A percentile compares a stretch with the other conserved stretches of the same genome.
Conservation (phyloP, 768 basidiomycete species). For the Gautieria morchelliformis region DNA sequence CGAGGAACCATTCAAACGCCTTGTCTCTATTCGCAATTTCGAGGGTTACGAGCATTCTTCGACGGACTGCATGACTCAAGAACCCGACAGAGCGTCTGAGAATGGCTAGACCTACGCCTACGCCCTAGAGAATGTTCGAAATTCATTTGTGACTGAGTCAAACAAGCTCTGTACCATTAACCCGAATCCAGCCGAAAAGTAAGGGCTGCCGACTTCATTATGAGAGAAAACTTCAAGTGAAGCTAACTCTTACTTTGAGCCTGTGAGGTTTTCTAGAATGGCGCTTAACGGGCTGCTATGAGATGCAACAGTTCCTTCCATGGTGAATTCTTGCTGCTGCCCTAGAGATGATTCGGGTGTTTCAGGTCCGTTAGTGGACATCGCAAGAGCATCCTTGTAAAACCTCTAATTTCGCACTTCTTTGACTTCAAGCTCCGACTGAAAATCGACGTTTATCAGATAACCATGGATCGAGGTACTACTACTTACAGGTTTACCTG, state of each 20-base stretch:
- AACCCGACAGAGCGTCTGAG: conserved; percentile 63
- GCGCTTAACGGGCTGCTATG: background rate
- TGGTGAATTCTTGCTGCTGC: background rate
- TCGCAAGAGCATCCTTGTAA: background rate
- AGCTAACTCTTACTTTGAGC: background rate
- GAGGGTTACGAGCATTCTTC: conserved; percentile 87
- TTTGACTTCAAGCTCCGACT: background rate
- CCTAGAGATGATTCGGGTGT: background rate
- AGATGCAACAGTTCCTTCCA: background rate
- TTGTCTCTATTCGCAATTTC: conserved; percentile 96
- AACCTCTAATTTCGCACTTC: background rate
- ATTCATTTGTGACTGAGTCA: background rate
- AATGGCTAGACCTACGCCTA: conserved; percentile 74
- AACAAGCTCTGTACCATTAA: conserved; percentile 61
- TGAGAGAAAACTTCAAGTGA: background rate
- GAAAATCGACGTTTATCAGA: too few relatives aligned
- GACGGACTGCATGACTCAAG: conserved; percentile 65
- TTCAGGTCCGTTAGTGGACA: background rate
- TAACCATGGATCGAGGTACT: too few relatives aligned
- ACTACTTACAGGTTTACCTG: too few relatives aligned
- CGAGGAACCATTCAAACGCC: conserved; percentile 92
- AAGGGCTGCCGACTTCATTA: conserved; percentile 51
- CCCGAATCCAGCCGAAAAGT: conserved; percentile 97
- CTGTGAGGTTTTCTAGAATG: background rate
- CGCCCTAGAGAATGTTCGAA: conserved; percentile 44